Conservation (phyloP, 1,284 basidiomycete species). For the Cryptococcus sp. region DNA sequence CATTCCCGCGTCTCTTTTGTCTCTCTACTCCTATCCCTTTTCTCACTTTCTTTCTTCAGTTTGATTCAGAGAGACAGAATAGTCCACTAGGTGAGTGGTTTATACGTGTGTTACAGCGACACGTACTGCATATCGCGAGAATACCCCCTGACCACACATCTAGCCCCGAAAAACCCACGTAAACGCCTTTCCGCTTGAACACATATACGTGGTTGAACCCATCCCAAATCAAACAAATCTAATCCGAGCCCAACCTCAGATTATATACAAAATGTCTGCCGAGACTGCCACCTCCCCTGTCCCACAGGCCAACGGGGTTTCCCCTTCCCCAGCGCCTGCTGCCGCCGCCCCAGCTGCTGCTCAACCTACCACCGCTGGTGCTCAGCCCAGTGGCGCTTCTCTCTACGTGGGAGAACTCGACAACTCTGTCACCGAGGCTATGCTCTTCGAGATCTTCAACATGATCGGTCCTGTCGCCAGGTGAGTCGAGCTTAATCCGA, state of each 20-base stretch:
- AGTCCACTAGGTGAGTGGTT: not conserved
- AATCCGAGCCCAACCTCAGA: slow-evolving; percentile 24
- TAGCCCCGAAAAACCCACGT: slow-evolving; percentile 34
- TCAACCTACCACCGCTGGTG: slow-evolving; percentile 56
- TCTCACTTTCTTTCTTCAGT: not conserved
- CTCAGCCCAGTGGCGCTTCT: slow-evolving; percentile 65
- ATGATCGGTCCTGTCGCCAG: slow-evolving; percentile 99
- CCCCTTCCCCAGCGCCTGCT: slow-evolving; percentile 22
- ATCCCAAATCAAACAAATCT: slow-evolving; percentile 12
- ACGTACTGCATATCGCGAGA: no score
- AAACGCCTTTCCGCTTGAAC: slow-evolving; percentile 23
- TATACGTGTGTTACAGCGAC: no score
- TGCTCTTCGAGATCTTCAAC: slow-evolving; percentile 99
- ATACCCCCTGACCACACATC: no score
- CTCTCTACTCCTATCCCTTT: not conserved
- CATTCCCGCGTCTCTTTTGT: not conserved
- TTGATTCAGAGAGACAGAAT: not conserved
- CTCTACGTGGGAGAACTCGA: slow-evolving; percentile 99
- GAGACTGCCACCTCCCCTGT: slow-evolving; percentile 22
- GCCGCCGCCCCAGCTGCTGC: slow-evolving; percentile 22
- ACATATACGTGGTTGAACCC: slow-evolving; percentile 37
- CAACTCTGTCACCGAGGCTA: slow-evolving; percentile 95
- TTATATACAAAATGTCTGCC: slow-evolving; percentile 27
- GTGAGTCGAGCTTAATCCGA: slow-evolving; percentile 45
- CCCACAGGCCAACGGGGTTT: slow-evolving; percentile 15